Conservation (phyloP, 139 green algal species). For the Pleodorina starrii region DNA sequence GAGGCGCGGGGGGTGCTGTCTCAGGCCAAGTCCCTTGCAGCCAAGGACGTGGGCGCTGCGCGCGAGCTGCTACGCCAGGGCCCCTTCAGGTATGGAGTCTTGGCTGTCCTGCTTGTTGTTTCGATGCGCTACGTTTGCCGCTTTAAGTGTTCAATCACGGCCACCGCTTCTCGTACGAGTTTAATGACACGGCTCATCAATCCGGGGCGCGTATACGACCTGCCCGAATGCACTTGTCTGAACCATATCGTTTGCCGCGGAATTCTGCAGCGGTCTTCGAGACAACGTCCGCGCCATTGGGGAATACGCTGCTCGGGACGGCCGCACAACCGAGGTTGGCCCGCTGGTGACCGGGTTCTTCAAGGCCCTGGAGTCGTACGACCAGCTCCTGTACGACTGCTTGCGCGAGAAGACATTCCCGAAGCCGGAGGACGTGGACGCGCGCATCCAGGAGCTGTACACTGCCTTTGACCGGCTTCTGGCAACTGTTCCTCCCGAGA, state of each 20-base stretch:
- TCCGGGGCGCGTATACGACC: too few species aligned
- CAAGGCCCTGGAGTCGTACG: conserved; percentile 53
- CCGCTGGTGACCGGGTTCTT: conserved; percentile 63
- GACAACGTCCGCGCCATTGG: conserved; percentile 70
- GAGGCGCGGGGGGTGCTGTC: conserved; percentile 59
- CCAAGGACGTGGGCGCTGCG: conserved; percentile 30
- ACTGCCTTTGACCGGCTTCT: conserved; percentile 54
- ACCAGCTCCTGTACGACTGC: conserved; percentile 54
- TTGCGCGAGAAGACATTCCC: conserved; percentile 30
- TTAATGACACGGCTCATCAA: too few species aligned
- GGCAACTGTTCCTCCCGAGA: conserved; percentile 56
- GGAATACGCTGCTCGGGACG: conserved; percentile 52
- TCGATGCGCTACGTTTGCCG: background rate
- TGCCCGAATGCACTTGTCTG: too few species aligned
- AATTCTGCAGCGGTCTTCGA: conserved; percentile 54
- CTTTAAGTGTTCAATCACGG: background rate
- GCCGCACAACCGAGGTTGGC: conserved; percentile 28
- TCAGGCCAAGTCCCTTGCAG: conserved; percentile 15
- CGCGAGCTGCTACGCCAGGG: conserved; percentile 61
- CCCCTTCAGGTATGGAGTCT: conserved; percentile 11
- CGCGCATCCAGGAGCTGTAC: conserved; percentile 47
- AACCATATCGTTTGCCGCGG: background rate
- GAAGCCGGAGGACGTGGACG: conserved; percentile 38
- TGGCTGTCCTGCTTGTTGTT: background rate
- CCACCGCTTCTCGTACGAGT: background rate